Percentiles rank a stretch among this genome's conserved stretches.
Evolutionary conservation across 352 stramenopile species (phyloP).

Genomic region (Pythium apleroticum): DNA sequence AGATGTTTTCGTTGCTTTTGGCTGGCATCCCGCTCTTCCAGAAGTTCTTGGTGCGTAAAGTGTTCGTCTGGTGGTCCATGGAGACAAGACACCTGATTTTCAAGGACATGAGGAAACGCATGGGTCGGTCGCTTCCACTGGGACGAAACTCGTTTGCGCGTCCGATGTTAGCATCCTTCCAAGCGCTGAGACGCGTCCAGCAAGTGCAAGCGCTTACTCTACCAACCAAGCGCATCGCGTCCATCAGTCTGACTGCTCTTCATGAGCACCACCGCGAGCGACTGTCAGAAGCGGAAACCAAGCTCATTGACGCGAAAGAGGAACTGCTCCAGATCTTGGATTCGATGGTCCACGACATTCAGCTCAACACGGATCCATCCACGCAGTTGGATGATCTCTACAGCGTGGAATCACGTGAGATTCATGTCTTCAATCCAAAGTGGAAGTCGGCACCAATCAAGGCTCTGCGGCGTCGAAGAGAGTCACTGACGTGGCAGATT

Average conservation of each 20-base stretch:
- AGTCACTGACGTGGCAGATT: conserved; percentile 36
- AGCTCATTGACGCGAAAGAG: conserved; percentile 67
- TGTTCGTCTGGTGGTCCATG: conserved; percentile 50
- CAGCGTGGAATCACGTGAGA: conserved; percentile 33
- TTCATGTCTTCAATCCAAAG: conserved; percentile 50
- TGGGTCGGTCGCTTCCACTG: conserved; percentile 39
- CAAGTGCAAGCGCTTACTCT: conserved; percentile 41
- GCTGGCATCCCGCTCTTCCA: conserved; percentile 73
- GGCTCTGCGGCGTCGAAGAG: conserved; percentile 38
- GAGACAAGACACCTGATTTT: conserved; percentile 45
- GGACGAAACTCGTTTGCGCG: conserved; percentile 38
- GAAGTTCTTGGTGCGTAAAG: conserved; percentile 61
- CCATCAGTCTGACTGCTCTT: conserved; percentile 35
- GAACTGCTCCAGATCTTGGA: conserved; percentile 49
- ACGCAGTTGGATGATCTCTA: conserved; percentile 58
- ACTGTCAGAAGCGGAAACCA: conserved; percentile 43
- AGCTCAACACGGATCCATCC: conserved; percentile 37
- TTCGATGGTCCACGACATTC: conserved; percentile 50
- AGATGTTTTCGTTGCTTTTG: conserved; percentile 71
- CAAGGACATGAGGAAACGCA: conserved; percentile 34
- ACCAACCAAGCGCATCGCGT: conserved; percentile 28
- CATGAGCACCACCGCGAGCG: conserved; percentile 51
- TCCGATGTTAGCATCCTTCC: conserved; percentile 42
- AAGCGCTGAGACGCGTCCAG: conserved; percentile 42
- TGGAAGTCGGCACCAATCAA: conserved; percentile 67